Conservation (phyloP, 2,329 filamentous ascomycete genomes). For the Fusarium lyarnte region DNA sequence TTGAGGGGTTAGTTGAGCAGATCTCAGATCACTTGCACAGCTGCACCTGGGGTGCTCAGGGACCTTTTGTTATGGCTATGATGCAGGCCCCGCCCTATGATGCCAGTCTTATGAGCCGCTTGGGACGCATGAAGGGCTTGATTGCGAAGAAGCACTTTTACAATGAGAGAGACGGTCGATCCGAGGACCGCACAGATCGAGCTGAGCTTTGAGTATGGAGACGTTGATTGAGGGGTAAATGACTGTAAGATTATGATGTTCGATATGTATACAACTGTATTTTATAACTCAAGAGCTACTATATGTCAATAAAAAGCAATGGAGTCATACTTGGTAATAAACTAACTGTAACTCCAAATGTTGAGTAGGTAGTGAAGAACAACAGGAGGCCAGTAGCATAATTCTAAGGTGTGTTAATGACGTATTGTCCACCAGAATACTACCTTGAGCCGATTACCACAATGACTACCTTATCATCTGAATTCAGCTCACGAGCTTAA, state of each 20-base stretch:
- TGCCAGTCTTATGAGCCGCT: slow-evolving; percentile 34
- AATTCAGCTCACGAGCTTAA: no score
- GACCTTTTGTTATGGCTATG: slow-evolving; percentile 52
- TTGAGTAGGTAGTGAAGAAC: no score
- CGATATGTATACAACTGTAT: background rate
- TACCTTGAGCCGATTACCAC: no score
- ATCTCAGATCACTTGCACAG: slow-evolving; percentile 49
- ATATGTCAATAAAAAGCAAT: no score
- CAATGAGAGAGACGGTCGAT: background rate
- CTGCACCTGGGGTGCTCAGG: slow-evolving; percentile 51
- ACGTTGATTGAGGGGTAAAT: background rate
- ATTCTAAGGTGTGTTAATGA: no score
- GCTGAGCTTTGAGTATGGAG: background rate
- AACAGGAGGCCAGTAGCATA: no score
- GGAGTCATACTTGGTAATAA: no score
- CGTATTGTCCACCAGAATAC: no score
- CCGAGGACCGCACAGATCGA: background rate
- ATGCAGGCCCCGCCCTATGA: slow-evolving; percentile 51
- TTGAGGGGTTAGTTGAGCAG: slow-evolving; percentile 39
- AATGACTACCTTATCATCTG: no score
- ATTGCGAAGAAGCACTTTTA: slow-evolving; percentile 15
- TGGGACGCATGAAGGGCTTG: slow-evolving; percentile 21
- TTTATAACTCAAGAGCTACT: no score
- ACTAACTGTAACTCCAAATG: no score
- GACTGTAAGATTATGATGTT: background rate